Base-by-base conservation (phyloP, 257 asterid genomes). In the Forsythia viridissima region DNA sequence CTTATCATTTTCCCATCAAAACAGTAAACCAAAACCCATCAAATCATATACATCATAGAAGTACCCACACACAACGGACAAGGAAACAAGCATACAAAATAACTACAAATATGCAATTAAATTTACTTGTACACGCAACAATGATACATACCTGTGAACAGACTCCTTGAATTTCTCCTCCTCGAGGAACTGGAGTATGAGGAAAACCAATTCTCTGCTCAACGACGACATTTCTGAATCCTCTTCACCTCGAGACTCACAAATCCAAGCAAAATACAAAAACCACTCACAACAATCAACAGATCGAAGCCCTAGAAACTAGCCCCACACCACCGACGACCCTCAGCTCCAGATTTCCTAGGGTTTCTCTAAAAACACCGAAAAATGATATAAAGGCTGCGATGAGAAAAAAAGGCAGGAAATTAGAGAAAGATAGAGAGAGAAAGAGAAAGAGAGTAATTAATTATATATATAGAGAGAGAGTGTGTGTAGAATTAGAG, bases 121-220 rank as follows among this genome's bases (percentile, higher is more conserved):
- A 34, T 24, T 39, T 79, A 69, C 51, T 42, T 75, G 65, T 20
- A 71, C 51, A 59, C 44, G 70, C 34, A 30, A 30, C 34, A 0
- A 30, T 30, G 34, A 13, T 66, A 61, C 48, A 52, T 86, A 91
- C 99, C 80, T 94, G 84, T 94, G 99, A 82, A 91, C 98, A 20
- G 97, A 90, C 77, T 93, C 98, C 87, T 94, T 94, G 86, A 92
- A 94, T 88, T 94, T 94, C 87, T 94, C 99, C 92, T 94, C 98
- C 76, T 93, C 98, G 2, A 93, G 95, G 79, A 94, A 94, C 88
- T 94, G 99, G 72, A 94, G 98, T 88, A 94, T 94, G 67, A 94
- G 89, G 79, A 94, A 92, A 72, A 94, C 98, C 90, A 94, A 88
- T 89, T 94, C 98, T 75, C 98, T 91, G 90, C 98, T 94, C 46